Evolutionary conservation across 257 asterid species (phyloP).

Genomic region (Ballota nigra): DNA sequence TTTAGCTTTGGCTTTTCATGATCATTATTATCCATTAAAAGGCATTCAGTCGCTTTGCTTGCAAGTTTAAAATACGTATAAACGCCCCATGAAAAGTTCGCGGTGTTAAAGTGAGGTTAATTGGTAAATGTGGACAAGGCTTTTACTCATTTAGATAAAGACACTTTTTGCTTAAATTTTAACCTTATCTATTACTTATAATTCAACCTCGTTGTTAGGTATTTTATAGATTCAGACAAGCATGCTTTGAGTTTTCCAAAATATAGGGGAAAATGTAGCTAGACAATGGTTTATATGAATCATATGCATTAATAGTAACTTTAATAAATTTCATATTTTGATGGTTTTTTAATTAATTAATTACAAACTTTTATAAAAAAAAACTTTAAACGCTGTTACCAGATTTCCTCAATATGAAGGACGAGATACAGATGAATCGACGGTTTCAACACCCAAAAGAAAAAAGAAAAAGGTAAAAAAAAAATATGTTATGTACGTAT

Average conservation of each 20-base stretch:
- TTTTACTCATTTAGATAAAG: slow-evolving; percentile 20
- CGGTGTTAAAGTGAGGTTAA: slow-evolving; percentile 25
- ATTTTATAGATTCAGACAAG: background rate
- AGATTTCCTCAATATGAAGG: background rate
- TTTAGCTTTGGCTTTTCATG: background rate
- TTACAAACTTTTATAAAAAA: background rate
- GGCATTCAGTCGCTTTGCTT: slow-evolving; percentile 32
- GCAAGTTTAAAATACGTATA: slow-evolving; percentile 38
- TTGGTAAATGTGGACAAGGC: slow-evolving; percentile 15
- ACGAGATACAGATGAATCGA: background rate
- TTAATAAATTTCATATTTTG: background rate
- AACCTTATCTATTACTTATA: slow-evolving; percentile 8
- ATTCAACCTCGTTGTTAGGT: slow-evolving; percentile 3
- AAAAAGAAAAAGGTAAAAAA: background rate
- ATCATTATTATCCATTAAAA: background rate
- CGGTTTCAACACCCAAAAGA: background rate
- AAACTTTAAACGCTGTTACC: background rate
- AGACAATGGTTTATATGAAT: no score
- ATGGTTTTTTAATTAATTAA: background rate
- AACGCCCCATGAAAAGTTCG: background rate
- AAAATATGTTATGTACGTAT: no score
- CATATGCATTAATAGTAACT: background rate
- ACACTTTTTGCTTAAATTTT: background rate
- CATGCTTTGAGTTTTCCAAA: background rate
- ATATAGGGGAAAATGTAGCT: no score